Conservation (phyloP, 2,329 filamentous ascomycete genomes). For the Macrophomina pseudophaseolina region DNA sequence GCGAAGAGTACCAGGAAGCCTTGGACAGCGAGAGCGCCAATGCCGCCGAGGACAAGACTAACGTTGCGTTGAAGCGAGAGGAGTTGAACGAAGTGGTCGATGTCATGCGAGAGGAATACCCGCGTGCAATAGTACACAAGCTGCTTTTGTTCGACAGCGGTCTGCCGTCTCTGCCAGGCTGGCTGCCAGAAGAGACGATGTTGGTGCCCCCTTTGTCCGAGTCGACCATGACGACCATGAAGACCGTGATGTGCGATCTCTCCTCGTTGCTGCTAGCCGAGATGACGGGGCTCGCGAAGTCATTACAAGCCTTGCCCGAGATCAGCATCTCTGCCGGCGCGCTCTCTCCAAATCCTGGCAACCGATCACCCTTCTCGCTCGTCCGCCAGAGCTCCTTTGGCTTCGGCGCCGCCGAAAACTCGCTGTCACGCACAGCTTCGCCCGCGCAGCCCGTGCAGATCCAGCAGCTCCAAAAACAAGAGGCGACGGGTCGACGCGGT, state of each 20-base stretch:
- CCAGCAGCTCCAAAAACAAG: slow-evolving; percentile 17
- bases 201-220: slow-evolving; percentile 71
- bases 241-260: slow-evolving; percentile 52
- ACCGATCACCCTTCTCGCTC: slow-evolving; percentile 23
- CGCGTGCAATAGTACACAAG: slow-evolving; percentile 77
- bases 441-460: slow-evolving; percentile 17
- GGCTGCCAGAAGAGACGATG: slow-evolving; percentile 67
- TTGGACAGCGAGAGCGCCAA: slow-evolving; percentile 44
- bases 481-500: slow-evolving; percentile 24
- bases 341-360: not conserved
- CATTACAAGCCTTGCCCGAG: slow-evolving; percentile 60
- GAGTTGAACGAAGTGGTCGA: slow-evolving; percentile 67
- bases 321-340: slow-evolving; percentile 59
- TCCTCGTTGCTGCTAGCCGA: slow-evolving; percentile 53
- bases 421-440: slow-evolving; percentile 5
- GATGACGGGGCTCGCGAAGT: slow-evolving; percentile 54
- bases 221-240: slow-evolving; percentile 73
- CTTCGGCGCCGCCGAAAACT: slow-evolving; percentile 9
- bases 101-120: slow-evolving; percentile 72
- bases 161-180: slow-evolving; percentile 41
- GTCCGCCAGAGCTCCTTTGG: slow-evolving; percentile 24
- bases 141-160: slow-evolving; percentile 74
- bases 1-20: slow-evolving; percentile 66
- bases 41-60: slow-evolving; percentile 33
- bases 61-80: slow-evolving; percentile 21